Evolutionary conservation across 192 early-diverging fungal genomes (phyloP), one percentile per base, ranked within the genome.

Genomic region (Kickxella alabastrina): DNA sequence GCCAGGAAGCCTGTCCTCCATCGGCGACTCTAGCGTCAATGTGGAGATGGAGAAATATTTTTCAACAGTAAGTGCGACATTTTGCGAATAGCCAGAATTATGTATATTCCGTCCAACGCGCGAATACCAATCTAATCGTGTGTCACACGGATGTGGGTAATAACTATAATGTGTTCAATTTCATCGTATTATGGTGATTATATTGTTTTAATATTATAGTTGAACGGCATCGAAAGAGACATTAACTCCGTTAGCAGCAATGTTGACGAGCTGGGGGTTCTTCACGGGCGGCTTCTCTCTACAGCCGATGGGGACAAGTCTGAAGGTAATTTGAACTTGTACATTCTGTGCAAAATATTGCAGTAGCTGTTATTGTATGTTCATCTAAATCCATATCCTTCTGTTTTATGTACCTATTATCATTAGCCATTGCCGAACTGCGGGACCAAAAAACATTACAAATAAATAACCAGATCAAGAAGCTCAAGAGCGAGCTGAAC

Each of bases 31-130:
- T 2, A 42, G 46, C 35, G 32, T 44, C 18, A 54, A 47, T 27
- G 41, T 59, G 10, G 59, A 74, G 21, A 74, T 64, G 64, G 71
- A 67, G 52, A 74, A 74, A 22, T 74, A 74, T 25, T 32, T 74
- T 14, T 47, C 55, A 21, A 56, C 56, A 14, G 52, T 74, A 55
- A 43, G 71, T 58, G n/a, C n/a, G n/a, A n/a, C 28, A 34, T 10
- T 12, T 43, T 6, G 10, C 3, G 3, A 29, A 36, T 10, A 4
- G 1, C 31, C 31, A 8, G 6, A 6, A 32, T 32, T 32, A 8
- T 32, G n/a, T n/a, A n/a, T n/a, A n/a, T n/a, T n/a, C n/a, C n/a
- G n/a, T n/a, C n/a, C n/a, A n/a, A n/a, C n/a, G n/a, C n/a, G n/a
- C n/a, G n/a, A n/a, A n/a, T n/a, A n/a, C n/a, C n/a, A n/a, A n/a